These are phyloP conservation scores for Sarocladium brachiariae DNA, from an alignment of 2,329 filamentous ascomycete species.

Conservation along the genomic window DNA sequence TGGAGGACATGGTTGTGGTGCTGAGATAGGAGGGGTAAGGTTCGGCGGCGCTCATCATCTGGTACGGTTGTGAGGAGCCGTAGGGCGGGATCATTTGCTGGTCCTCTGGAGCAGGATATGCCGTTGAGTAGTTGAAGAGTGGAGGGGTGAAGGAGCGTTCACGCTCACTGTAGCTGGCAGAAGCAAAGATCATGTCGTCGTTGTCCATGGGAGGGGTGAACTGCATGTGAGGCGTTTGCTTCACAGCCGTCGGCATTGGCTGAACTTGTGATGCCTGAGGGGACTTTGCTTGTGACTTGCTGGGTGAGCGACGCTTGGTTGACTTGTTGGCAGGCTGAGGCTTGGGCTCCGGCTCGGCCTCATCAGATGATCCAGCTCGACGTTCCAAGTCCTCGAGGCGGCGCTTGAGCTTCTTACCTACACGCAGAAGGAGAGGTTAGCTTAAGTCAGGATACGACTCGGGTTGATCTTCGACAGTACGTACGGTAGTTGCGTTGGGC, in stretches of 20 bases:
- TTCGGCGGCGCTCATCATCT: slow-evolving; percentile 43
- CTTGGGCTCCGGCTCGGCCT: slow-evolving; percentile 38
- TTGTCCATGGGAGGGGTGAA: slow-evolving; percentile 57
- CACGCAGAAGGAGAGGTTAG: slow-evolving; percentile 14
- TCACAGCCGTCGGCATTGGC: slow-evolving; percentile 18
- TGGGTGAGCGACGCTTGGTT: slow-evolving; percentile 31
- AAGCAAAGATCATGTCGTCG: slow-evolving; percentile 59
- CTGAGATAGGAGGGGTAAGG: slow-evolving; percentile 50
- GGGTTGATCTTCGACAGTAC: slow-evolving; percentile 24
- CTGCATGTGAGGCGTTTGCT: slow-evolving; percentile 34
- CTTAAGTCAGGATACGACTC: background rate
- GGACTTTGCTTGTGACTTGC: slow-evolving; percentile 33
- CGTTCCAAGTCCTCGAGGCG: slow-evolving; percentile 79
- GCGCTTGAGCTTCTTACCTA: slow-evolving; percentile 90
- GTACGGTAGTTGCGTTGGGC: slow-evolving; percentile 95
- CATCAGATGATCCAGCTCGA: slow-evolving; percentile 53
- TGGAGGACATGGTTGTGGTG: slow-evolving; percentile 46
- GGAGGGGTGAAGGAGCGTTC: slow-evolving; percentile 67
- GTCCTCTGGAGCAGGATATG: slow-evolving; percentile 62
- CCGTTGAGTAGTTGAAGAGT: slow-evolving; percentile 57
- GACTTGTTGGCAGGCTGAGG: slow-evolving; percentile 23
- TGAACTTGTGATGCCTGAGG: slow-evolving; percentile 22
- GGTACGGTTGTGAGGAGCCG: slow-evolving; percentile 45
- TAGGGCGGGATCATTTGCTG: slow-evolving; percentile 51
- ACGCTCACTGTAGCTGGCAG: slow-evolving; percentile 52